Conservation (phyloP, 805 yeast genomes). For the Myxozyma melibiosi region DNA sequence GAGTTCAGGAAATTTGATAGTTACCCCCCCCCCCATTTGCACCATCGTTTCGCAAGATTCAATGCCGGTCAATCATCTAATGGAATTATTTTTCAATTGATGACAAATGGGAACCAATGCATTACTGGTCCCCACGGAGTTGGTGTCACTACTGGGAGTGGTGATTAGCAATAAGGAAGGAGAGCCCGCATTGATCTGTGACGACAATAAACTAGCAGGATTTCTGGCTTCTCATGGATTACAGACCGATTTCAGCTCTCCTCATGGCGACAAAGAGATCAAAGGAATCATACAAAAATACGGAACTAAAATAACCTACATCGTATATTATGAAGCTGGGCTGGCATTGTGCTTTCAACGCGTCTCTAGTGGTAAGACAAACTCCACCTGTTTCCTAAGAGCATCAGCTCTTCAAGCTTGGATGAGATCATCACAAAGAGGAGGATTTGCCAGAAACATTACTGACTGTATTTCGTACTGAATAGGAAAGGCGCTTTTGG, state of each 20-base stretch:
- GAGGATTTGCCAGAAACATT: no score
- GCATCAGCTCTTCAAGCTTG: no score
- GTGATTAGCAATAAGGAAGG: no score
- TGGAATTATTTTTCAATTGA: no score
- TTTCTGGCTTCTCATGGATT: neutral
- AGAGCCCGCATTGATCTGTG: neutral
- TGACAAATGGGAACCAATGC: no score
- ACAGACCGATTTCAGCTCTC: neutral
- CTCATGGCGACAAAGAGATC: neutral
- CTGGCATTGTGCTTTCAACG: constrained; percentile 3
- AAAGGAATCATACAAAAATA: constrained; percentile 4
- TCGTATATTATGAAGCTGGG: constrained; percentile 8
- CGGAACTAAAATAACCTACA: constrained; percentile 7
- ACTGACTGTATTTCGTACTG: neutral
- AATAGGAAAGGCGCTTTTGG: neutral
- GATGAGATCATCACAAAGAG: no score
- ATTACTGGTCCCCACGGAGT: neutral
- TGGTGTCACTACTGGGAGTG: neutral
- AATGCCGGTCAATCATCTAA: no score
- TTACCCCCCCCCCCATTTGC: neutral
- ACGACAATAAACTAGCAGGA: neutral
- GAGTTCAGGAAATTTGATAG: no score
- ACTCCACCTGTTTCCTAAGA: no score
- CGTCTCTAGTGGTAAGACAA: no score
- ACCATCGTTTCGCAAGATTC: no score